Conservation (phyloP, 2,329 filamentous ascomycete genomes). For the Diaporthe sp. region DNA sequence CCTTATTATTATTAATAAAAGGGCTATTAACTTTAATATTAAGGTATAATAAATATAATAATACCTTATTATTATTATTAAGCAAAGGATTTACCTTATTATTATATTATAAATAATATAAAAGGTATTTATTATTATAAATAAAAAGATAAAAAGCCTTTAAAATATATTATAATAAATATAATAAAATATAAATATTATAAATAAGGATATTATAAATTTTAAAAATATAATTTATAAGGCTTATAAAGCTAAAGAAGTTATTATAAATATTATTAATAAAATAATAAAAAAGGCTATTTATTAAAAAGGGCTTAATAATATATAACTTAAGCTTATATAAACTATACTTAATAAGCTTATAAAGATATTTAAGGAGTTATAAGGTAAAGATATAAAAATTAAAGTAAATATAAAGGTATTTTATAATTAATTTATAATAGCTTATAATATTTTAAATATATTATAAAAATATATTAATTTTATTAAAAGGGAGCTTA, state of each 20-base stretch:
- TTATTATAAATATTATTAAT: no score
- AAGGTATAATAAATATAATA: neutral
- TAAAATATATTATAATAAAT: neutral
- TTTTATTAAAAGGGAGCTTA: neutral
- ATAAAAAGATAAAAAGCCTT: neutral
- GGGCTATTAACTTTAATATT: neutral
- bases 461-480: neutral
- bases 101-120: neutral
- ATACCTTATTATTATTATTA: neutral
- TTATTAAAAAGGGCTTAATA: no score
- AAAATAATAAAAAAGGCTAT: no score
- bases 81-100: neutral
- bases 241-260: neutral
- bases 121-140: neutral
- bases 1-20: neutral
- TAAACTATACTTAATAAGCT: neutral
- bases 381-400: neutral
- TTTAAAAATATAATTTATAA: neutral
- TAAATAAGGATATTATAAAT: neutral
- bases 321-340: neutral
- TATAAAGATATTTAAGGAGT: neutral
- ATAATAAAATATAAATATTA: neutral
- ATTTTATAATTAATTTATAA: neutral
- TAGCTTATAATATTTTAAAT: neutral
- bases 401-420: neutral